Evolutionary conservation across 495 filamentous ascomycete species (phyloP).

Genomic region (Aeminium ludgeri): DNA sequence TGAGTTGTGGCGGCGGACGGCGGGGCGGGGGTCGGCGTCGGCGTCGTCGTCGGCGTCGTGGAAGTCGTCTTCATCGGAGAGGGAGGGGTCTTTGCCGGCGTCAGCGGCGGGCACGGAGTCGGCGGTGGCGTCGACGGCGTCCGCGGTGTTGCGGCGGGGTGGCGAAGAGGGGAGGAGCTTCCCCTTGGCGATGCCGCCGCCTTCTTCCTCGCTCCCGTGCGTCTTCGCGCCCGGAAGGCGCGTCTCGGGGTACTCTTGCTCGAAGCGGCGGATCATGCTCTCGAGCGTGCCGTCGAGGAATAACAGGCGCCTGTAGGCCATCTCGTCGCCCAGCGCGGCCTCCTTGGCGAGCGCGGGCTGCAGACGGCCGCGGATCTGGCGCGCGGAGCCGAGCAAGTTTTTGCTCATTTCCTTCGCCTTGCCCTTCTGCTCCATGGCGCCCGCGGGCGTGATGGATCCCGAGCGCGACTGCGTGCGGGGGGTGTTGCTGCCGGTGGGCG

Average conservation of each 20-base stretch:
- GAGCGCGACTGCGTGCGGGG: slow-evolving; percentile 25
- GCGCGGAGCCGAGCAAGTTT: slow-evolving; percentile 64
- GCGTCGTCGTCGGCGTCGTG: slow-evolving; percentile 2
- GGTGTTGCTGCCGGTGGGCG: slow-evolving; percentile 35
- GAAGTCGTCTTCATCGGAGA: slow-evolving; percentile 18
- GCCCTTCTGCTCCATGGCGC: slow-evolving; percentile 31
- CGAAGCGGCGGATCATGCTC: slow-evolving; percentile 84
- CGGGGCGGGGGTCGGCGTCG: not conserved
- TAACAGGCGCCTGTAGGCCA: slow-evolving; percentile 64
- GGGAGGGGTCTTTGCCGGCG: slow-evolving; percentile 9
- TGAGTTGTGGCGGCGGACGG: slow-evolving; percentile 52
- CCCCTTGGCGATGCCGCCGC: too few relatives aligned
- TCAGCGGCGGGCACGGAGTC: slow-evolving; percentile 6
- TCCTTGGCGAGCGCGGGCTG: slow-evolving; percentile 72
- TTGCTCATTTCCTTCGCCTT: slow-evolving; percentile 88
- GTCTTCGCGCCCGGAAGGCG: slow-evolving; percentile 30
- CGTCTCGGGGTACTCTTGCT: slow-evolving; percentile 88
- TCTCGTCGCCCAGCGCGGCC: slow-evolving; percentile 40
- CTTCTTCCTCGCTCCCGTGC: too few relatives aligned
- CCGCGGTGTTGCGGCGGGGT: slow-evolving; percentile 26
- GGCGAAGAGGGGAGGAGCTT: too few relatives aligned
- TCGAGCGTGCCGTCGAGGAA: slow-evolving; percentile 83
- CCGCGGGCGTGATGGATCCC: too few relatives aligned
- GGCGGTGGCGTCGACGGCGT: slow-evolving; percentile 23
- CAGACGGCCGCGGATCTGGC: slow-evolving; percentile 69